Evolutionary conservation across 768 basidiomycete genomes (phyloP), one percentile per base, ranked within the genome.

Genomic region (Lentinula edodes): DNA sequence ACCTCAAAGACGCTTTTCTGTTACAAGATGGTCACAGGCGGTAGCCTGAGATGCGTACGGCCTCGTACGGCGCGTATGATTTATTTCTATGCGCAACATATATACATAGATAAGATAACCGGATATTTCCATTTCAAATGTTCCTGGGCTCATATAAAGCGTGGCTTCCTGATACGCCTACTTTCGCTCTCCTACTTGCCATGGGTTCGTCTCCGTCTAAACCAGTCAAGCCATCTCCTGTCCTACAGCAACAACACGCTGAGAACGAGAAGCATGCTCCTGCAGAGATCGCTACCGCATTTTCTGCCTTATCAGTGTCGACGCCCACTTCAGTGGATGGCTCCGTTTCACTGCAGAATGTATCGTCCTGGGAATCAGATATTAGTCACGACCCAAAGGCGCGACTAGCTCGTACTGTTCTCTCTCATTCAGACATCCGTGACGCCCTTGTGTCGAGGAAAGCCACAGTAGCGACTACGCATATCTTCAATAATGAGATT

Each of bases 401-500:
- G 2, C 80, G 83, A 68, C 84, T 94, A 23, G 87, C 89, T n/a
- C 85, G 92, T 59, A 88, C 88, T 38, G 81, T 93, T 66, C 78
- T 93, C 32, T 75, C 84, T 51, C 89, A 93, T 68, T 76, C 83
- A 52, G 80, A 91, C 72, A 81, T 93, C 64, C 80, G 77, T 53
- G 73, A 79, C 12, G 80, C 87, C 0, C 79, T 94, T 42, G 77
- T 79, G n/a, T 83, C 84, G 41, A 87, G 92, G 52, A 69, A 80
- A 6, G 83, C 89, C 1, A 70, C 71, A 62, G 78, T 92, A 60
- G 76, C 81, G 2, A 88, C 91, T 69, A 74, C 79, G 50, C 90
- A 92, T 71, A 80, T 95, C 57, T 97, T 95, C 80, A 95, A 94
- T 72, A 80, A 85, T 66, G 78, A 85, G 63, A 69, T 97, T 20